Conservation (phyloP, 1,284 basidiomycete genomes). For the Ustilago shanxiensis region DNA sequence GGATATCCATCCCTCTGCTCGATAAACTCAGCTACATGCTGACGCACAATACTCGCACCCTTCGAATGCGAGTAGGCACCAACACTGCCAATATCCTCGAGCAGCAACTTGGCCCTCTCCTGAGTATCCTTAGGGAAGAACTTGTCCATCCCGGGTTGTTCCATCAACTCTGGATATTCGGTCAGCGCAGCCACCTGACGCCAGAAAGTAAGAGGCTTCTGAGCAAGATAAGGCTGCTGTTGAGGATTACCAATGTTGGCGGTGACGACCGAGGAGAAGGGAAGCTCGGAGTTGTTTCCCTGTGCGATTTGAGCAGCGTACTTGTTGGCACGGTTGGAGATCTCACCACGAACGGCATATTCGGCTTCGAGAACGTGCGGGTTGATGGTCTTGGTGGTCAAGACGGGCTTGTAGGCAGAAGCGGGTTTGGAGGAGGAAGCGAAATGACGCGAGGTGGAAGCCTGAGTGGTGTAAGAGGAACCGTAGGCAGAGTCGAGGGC, state of each 20-base stretch:
- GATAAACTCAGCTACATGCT: conserved; percentile 91
- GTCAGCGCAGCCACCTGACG: conserved; percentile 91
- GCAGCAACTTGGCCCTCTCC: conserved; percentile 82
- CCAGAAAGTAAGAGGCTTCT: conserved; percentile 91
- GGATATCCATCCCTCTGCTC: conserved; percentile 75
- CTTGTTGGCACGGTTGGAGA: conserved; percentile 90
- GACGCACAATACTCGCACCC: conserved; percentile 88
- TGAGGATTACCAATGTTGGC: conserved; percentile 99
- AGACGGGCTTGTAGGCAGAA: conserved; percentile 71
- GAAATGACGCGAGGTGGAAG: conserved; percentile 35
- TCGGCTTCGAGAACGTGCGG: conserved; percentile 87
- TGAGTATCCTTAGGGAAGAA: conserved; percentile 87
- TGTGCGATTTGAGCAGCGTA: conserved; percentile 72
- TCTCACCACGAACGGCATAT: conserved; percentile 96
- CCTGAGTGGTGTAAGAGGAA: conserved; percentile 45
- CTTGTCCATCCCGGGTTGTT: conserved; percentile 77
- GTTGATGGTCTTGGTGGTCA: conserved; percentile 74
- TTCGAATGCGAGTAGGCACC: conserved; percentile 98
- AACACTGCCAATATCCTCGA: conserved; percentile 89
- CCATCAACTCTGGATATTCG: conserved; percentile 89
- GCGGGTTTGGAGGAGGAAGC: conserved; percentile 46
- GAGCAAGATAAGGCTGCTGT: conserved; percentile 87
- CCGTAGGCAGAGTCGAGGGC: conserved; percentile 27
- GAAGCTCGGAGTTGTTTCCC: conserved; percentile 75
- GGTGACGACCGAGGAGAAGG: conserved; percentile 89